Percentiles rank a stretch among this genome's conserved stretches.
Evolutionary conservation across 371 early-diverging fungal genomes (phyloP).

Genomic region (Thermomucor indicae-seudaticae): DNA sequence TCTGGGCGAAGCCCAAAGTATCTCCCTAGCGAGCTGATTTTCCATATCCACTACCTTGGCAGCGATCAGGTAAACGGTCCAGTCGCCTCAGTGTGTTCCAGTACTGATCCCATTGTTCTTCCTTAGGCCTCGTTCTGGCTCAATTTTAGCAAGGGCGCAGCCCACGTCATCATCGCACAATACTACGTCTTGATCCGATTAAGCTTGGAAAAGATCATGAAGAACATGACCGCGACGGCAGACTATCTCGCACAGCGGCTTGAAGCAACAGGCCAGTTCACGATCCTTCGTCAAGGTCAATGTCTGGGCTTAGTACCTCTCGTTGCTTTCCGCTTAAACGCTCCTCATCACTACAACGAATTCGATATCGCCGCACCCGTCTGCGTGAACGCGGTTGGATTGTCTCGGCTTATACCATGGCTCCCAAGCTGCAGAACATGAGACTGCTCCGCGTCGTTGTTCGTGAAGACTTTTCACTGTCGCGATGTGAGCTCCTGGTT

Average conservation of each 20-base stretch:
- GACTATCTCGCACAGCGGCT: conserved; percentile 49
- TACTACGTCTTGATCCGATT: conserved; percentile 67
- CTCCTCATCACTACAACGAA: conserved; percentile 28
- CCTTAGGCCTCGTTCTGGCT: conserved; percentile 58
- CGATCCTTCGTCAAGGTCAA: conserved; percentile 43
- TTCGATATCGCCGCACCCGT: conserved; percentile 44
- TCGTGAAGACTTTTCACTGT: conserved; percentile 47
- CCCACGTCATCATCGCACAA: conserved; percentile 60
- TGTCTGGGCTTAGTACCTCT: conserved; percentile 58
- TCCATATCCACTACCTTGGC: conserved; percentile 62
- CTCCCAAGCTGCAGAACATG: conserved; percentile 31
- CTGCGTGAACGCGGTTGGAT: conserved; percentile 60
- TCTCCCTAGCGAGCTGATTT: conserved; percentile 62
- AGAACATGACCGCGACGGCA: conserved; percentile 39
- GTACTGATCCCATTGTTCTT: no score
- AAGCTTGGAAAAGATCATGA: conserved; percentile 62
- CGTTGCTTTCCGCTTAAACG: conserved; percentile 58
- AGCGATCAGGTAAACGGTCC: conserved; percentile 35
- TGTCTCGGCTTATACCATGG: conserved; percentile 55
- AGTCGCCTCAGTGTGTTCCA: neutral
- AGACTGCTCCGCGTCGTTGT: conserved; percentile 54
- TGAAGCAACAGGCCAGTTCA: conserved; percentile 52
- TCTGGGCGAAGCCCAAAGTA: conserved; percentile 61
- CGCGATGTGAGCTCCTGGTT: conserved; percentile 37
- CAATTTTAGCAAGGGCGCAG: conserved; percentile 64